phyloP scores from a whole-genome alignment of 2,329 filamentous ascomycete species.

The Rutstroemia sydowiana region DNA sequence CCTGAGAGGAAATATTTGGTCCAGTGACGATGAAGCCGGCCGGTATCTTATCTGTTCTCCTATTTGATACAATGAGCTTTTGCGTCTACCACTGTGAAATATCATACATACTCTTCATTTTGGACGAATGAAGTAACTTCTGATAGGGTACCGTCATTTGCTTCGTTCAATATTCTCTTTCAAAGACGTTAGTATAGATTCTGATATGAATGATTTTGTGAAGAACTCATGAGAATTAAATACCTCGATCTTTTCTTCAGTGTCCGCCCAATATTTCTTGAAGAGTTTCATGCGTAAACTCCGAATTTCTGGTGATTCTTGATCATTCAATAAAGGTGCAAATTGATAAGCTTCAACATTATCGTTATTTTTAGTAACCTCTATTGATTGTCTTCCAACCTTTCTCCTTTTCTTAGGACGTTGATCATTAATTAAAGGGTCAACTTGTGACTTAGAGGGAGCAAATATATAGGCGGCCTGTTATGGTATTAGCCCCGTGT shows the following conservation, averaged over 20 bases:
- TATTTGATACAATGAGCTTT: conserved; percentile 8
- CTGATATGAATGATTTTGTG: neutral
- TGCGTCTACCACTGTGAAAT: neutral
- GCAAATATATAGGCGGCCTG: conserved; percentile 34
- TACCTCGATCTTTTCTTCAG: conserved; percentile 58
- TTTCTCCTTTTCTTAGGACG: conserved; percentile 32
- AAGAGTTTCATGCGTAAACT: conserved; percentile 52
- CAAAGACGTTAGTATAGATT: conserved; percentile 27
- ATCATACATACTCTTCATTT: conserved; percentile 5
- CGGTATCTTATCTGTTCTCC: conserved; percentile 35
- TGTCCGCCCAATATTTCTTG: conserved; percentile 53
- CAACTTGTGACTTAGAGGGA: conserved; percentile 18
- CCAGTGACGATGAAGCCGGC: conserved; percentile 70
- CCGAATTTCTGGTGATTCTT: conserved; percentile 43
- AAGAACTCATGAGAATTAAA: conserved; percentile 10
- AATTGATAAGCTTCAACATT: conserved; percentile 32
- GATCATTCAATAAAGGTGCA: conserved; percentile 46
- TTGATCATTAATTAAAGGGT: conserved; percentile 14
- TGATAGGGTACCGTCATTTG: conserved; percentile 53
- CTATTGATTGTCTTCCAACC: conserved; percentile 21
- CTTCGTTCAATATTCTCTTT: conserved; percentile 49
- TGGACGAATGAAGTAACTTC: conserved; percentile 50
- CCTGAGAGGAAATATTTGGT: conserved; percentile 69
- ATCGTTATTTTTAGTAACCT: neutral
- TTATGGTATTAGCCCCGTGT: conserved; percentile 6